phyloP scores from a whole-genome alignment of 306 rosid genomes.

The Trifolium repens region DNA sequence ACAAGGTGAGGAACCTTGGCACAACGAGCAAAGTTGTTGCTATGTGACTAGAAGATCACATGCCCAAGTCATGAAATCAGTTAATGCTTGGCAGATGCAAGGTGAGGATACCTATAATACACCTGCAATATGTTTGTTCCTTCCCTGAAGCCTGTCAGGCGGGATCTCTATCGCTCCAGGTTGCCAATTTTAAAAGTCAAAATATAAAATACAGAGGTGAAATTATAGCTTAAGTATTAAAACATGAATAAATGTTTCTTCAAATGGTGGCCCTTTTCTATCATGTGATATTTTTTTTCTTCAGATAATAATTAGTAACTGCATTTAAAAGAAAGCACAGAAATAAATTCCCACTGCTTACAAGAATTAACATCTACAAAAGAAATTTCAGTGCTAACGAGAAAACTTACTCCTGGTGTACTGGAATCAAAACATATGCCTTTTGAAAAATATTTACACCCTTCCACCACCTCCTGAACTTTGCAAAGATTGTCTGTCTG shows the following conservation, averaged over 20 bases:
- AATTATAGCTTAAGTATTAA: conserved; percentile 22
- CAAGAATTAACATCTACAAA: conserved; percentile 25
- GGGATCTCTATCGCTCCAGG: background rate
- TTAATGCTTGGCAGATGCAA: background rate
- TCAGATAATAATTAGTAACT: conserved; percentile 19
- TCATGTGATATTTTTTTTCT: conserved; percentile 23
- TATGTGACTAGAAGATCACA: background rate
- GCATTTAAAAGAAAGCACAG: conserved; percentile 23
- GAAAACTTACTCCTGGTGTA: conserved; percentile 79
- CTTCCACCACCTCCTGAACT: conserved; percentile 99
- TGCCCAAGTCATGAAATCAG: background rate
- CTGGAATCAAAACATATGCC: conserved; percentile 86
- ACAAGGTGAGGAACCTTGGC: background rate
- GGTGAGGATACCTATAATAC: background rate
- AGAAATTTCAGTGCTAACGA: conserved; percentile 11
- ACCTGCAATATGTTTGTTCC: background rate
- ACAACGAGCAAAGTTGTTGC: too few relatives aligned
- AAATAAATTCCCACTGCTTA: conserved; percentile 18
- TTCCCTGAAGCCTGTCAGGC: conserved; percentile 5
- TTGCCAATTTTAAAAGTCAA: background rate
- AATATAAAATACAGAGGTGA: conserved; percentile 10
- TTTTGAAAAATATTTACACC: conserved; percentile 91
- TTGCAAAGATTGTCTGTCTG: conserved; percentile 60
- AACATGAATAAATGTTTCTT: conserved; percentile 29
- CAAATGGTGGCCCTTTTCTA: conserved; percentile 4